phyloP scores from a whole-genome alignment of 2,329 filamentous ascomycete species.

The Fonsecaea pedrosoi region DNA sequence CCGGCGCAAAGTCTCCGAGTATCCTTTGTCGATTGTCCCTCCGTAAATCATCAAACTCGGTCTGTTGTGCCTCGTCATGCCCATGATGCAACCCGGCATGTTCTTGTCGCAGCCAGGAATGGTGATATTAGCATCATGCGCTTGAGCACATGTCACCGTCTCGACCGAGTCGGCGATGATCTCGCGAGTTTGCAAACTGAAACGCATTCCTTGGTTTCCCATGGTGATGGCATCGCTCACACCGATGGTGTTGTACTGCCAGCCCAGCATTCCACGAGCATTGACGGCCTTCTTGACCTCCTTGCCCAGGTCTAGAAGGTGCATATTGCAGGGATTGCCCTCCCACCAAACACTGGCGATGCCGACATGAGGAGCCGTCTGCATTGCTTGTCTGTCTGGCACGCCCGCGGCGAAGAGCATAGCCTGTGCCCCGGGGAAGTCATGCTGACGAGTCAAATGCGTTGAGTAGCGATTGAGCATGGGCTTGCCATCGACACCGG shows the following conservation, averaged over 20 bases:
- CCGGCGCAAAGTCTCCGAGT: constrained; percentile 75
- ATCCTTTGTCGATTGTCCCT: constrained; percentile 87
- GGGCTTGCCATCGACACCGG: constrained; percentile 63
- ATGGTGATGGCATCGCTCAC: constrained; percentile 94
- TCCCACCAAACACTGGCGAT: constrained; percentile 97
- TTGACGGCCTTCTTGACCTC: constrained; percentile 82
- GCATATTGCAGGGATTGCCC: constrained; percentile 86
- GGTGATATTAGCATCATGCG: constrained; percentile 90
- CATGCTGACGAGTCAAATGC: constrained; percentile 80
- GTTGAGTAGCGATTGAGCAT: constrained; percentile 86
- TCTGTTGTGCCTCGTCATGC: constrained; percentile 86
- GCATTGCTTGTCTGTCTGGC: constrained; percentile 82
- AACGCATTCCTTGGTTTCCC: constrained; percentile 87
- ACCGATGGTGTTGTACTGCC: constrained; percentile 93
- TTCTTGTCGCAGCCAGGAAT: constrained; percentile 98
- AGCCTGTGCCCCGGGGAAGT: constrained; percentile 91
- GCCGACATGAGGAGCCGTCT: constrained; percentile 87
- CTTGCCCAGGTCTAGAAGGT: constrained; percentile 84
- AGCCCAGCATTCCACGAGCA: constrained; percentile 85
- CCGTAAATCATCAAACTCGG: constrained; percentile 96
- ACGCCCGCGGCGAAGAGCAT: constrained; percentile 96
- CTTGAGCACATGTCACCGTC: constrained; percentile 88
- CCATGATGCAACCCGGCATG: constrained; percentile 93
- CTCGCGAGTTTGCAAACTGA: constrained; percentile 86
- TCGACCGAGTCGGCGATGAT: constrained; percentile 95